These are phyloP conservation scores for Sporothrix schenckii DNA, from an alignment of 2,329 filamentous ascomycete species.

Conservation along the genomic window DNA sequence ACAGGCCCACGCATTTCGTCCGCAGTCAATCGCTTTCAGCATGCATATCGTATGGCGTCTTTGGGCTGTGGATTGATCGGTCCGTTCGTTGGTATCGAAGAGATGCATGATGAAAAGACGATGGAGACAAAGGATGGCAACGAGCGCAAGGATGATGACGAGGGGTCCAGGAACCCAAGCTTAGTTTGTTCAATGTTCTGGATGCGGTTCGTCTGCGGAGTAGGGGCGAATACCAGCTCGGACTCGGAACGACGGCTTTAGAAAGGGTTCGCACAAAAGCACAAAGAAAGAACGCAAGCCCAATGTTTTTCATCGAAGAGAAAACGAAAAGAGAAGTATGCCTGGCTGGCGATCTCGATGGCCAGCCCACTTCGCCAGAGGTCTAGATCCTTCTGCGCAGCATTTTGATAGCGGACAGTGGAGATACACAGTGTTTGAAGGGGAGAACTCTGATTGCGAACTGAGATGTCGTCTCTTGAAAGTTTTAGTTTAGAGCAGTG, in stretches of 20 bases:
- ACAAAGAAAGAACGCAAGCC: background rate
- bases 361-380: background rate
- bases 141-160: background rate
- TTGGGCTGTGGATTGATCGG: background rate
- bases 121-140: constrained; percentile 17
- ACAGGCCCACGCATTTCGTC: background rate
- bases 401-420: background rate
- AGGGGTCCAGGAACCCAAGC: background rate
- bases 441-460: constrained; percentile 8
- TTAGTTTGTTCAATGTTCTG: background rate
- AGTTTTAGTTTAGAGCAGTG: constrained; percentile 16
- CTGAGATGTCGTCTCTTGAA: constrained; percentile 11
- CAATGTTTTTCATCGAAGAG: background rate
- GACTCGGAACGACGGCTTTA: constrained; percentile 1
- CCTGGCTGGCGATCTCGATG: constrained; percentile 18
- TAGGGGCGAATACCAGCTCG: constrained; percentile 8
- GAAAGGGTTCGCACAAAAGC: background rate
- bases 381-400: constrained; percentile 7
- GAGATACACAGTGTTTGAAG: constrained; percentile 3
- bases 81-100: background rate
- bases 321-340: background rate
- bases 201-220: constrained; percentile 14
- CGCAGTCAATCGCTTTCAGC: no score
- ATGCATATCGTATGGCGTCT: constrained; percentile 2
- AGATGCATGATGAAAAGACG: background rate